Conservation (phyloP, 148 eudicot genomes). For the Nepenthes mirabilis region DNA sequence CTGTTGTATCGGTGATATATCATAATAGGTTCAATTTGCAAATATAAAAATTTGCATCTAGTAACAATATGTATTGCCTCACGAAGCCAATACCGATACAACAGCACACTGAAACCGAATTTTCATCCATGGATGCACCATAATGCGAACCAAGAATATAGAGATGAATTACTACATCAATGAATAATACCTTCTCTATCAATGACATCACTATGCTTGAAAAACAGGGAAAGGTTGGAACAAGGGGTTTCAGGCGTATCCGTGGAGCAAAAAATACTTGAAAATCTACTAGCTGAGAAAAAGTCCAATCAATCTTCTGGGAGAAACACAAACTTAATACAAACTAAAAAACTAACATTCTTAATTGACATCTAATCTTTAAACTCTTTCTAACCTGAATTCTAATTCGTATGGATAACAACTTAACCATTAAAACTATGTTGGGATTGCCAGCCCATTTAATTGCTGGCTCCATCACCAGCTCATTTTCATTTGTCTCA, state of each 20-base stretch:
- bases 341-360: no score
- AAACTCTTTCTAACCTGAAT: slow-evolving; percentile 43
- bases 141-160: no score
- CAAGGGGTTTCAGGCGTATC: slow-evolving; percentile 71
- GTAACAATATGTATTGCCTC: no score
- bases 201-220: slow-evolving; percentile 53
- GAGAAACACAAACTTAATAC: slow-evolving; percentile 1
- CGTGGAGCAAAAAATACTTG: slow-evolving; percentile 67
- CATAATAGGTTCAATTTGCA: no score
- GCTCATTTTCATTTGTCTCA: slow-evolving; percentile 75
- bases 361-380: no score
- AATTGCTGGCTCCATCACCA: slow-evolving; percentile 78
- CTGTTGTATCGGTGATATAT: no score
- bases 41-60: no score
- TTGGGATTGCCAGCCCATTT: slow-evolving; percentile 94
- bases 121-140: no score
- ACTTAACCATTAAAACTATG: slow-evolving; percentile 39
- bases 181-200: slow-evolving; percentile 47
- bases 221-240: slow-evolving; percentile 85
- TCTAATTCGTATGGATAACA: slow-evolving; percentile 39
- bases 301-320: slow-evolving; percentile 9
- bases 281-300: slow-evolving; percentile 67
- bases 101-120: no score
- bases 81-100: no score
- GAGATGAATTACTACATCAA: no score